Percentiles rank a stretch among this genome's conserved stretches.
phyloP scores from a whole-genome alignment of 176 grass and related monocot genomes.

The Oryza brachyantha region DNA sequence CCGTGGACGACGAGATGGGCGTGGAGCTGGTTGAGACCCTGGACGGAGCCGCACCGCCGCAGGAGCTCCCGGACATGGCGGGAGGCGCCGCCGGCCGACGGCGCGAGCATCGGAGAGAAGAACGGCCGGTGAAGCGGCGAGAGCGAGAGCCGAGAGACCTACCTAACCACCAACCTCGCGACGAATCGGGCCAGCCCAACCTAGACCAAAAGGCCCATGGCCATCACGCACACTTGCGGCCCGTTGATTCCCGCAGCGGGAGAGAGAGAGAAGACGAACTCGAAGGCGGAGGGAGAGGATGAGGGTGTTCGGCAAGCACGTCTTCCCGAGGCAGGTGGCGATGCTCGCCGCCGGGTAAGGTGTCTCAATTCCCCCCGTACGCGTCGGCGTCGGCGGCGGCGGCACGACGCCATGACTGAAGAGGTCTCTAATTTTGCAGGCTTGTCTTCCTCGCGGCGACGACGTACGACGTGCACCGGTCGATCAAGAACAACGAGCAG shows the following conservation, averaged over 20 bases:
- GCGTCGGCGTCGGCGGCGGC: background rate
- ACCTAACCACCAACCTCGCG: background rate
- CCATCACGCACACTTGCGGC: background rate
- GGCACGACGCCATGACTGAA: background rate
- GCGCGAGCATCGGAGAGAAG: constrained; percentile 5
- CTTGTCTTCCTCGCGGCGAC: constrained; percentile 68
- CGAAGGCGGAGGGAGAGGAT: constrained; percentile 15
- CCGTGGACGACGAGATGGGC: constrained; percentile 24
- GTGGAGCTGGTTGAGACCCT: constrained; percentile 39
- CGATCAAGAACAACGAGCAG: constrained; percentile 75
- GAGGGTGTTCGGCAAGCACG: constrained; percentile 63
- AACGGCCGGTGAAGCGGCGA: background rate
- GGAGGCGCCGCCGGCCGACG: background rate
- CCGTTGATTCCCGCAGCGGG: too few relatives aligned
- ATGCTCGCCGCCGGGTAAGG: constrained; percentile 54
- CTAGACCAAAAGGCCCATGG: background rate
- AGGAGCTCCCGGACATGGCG: constrained; percentile 19
- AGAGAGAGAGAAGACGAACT: too few relatives aligned
- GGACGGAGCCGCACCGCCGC: constrained; percentile 20
- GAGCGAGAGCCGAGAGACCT: too few relatives aligned
- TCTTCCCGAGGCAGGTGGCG: constrained; percentile 54
- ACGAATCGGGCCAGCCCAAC: background rate
- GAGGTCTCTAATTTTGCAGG: constrained; percentile 20
- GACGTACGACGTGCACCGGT: constrained; percentile 87
- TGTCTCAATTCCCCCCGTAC: background rate